These are phyloP conservation scores for Aspergillus quadrilineatus DNA, from an alignment of 2,329 filamentous ascomycete species.

Conservation along the genomic window DNA sequence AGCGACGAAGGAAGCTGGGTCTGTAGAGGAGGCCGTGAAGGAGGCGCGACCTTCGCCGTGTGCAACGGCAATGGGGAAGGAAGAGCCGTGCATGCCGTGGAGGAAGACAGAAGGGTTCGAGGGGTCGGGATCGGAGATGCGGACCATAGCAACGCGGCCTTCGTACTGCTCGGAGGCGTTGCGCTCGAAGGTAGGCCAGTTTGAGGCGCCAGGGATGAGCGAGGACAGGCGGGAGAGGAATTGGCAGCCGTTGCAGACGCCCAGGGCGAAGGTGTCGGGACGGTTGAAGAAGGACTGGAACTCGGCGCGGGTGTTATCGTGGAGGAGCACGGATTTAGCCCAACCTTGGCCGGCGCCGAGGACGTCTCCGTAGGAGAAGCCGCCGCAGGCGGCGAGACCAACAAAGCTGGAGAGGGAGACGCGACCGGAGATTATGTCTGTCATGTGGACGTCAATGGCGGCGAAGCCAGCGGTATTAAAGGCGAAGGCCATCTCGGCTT, in stretches of 20 bases:
- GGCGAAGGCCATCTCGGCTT: constrained; percentile 97
- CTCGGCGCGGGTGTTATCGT: constrained; percentile 70
- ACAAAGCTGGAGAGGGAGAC: constrained; percentile 79
- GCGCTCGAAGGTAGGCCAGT: constrained; percentile 83
- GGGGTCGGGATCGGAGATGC: constrained; percentile 64
- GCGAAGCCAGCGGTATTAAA: constrained; percentile 91
- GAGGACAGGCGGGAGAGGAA: constrained; percentile 82
- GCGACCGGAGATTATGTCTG: constrained; percentile 75
- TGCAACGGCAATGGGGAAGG: constrained; percentile 80
- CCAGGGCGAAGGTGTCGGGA: constrained; percentile 84
- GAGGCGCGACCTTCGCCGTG: constrained; percentile 86
- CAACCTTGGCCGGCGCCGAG: constrained; percentile 95
- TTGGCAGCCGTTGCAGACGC: constrained; percentile 97
- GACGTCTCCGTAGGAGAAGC: constrained; percentile 92
- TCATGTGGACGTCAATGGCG: constrained; percentile 94
- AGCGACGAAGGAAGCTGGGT: constrained; percentile 55
- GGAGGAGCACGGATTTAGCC: constrained; percentile 89
- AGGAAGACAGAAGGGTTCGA: constrained; percentile 74
- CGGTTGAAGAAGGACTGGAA: constrained; percentile 85
- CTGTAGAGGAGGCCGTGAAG: constrained; percentile 54
- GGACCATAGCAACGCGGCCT: constrained; percentile 81
- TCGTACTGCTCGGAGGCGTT: constrained; percentile 90
- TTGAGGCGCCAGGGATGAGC: constrained; percentile 76
- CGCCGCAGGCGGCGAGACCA: constrained; percentile 90
- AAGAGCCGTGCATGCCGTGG: constrained; percentile 78